A percentile compares a stretch with the other conserved stretches of the same genome.
Evolutionary conservation across 257 asterid genomes (phyloP).

Genomic region (Haberlea rhodopensis): DNA sequence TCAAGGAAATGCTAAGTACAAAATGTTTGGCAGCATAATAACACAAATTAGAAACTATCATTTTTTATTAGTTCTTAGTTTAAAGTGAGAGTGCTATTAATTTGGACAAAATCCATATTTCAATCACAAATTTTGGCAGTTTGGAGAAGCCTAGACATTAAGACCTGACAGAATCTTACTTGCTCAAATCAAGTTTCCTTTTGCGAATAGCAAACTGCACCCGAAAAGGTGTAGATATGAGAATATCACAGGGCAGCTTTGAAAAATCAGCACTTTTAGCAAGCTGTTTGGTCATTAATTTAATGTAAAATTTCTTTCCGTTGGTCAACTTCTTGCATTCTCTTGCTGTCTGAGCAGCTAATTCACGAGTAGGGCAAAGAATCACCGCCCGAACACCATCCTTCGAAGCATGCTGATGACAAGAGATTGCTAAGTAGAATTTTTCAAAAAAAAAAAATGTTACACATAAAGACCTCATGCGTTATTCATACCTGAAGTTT

Average conservation of each 20-base stretch:
- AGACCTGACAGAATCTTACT: slow-evolving; percentile 43
- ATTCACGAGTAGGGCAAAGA: slow-evolving; percentile 91
- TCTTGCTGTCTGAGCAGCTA: slow-evolving; percentile 95
- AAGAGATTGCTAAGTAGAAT: slow-evolving; percentile 32
- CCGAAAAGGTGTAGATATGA: slow-evolving; percentile 81
- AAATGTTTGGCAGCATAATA: not conserved
- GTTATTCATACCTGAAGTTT: slow-evolving; percentile 60
- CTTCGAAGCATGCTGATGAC: slow-evolving; percentile 60
- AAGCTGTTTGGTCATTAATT: slow-evolving; percentile 85
- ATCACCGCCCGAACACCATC: slow-evolving; percentile 83
- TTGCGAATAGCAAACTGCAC: slow-evolving; percentile 68
- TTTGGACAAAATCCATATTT: slow-evolving; percentile 1
- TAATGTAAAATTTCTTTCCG: slow-evolving; percentile 79
- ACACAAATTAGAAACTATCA: not conserved
- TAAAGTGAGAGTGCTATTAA: not conserved
- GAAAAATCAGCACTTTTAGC: slow-evolving; percentile 78
- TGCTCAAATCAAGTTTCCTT: slow-evolving; percentile 86
- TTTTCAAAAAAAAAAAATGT: not conserved
- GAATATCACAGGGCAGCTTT: slow-evolving; percentile 81
- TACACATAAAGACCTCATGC: not conserved
- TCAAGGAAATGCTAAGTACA: not conserved
- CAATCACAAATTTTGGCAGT: slow-evolving; percentile 6
- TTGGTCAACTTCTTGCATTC: slow-evolving; percentile 84
- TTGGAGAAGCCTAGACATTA: slow-evolving; percentile 7
- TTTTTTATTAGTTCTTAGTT: too few species aligned